phyloP scores from a whole-genome alignment of 2,329 filamentous ascomycete species.

The Penicillium sp. region DNA sequence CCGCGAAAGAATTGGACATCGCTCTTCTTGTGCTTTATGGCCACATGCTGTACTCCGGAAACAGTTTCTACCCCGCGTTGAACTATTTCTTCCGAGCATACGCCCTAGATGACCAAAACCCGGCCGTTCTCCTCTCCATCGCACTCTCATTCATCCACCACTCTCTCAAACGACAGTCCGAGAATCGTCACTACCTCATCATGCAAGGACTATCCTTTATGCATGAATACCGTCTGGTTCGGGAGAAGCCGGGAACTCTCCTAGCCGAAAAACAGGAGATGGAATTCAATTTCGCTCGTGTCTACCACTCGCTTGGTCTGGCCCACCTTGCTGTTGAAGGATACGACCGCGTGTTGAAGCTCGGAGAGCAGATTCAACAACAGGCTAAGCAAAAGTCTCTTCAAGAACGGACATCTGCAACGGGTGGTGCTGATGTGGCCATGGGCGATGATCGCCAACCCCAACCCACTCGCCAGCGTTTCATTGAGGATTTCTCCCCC shows the following conservation, averaged over 20 bases:
- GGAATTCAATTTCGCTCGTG: slow-evolving; percentile 74
- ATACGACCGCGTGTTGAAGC: slow-evolving; percentile 61
- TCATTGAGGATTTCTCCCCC: slow-evolving; percentile 59
- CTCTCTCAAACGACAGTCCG: slow-evolving; percentile 81
- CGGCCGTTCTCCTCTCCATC: slow-evolving; percentile 75
- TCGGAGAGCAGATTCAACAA: slow-evolving; percentile 49
- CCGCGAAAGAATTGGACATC: slow-evolving; percentile 63
- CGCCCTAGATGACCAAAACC: slow-evolving; percentile 70
- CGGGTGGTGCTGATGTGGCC: slow-evolving; percentile 39
- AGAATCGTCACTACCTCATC: slow-evolving; percentile 85
- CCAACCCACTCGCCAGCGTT: slow-evolving; percentile 9
- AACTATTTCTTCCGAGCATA: slow-evolving; percentile 82
- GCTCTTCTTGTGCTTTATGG: slow-evolving; percentile 84
- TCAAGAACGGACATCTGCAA: slow-evolving; percentile 34
- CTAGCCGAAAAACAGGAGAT: slow-evolving; percentile 65
- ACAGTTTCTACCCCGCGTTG: slow-evolving; percentile 77
- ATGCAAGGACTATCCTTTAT: slow-evolving; percentile 82
- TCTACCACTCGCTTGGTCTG: slow-evolving; percentile 73
- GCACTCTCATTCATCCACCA: slow-evolving; percentile 85
- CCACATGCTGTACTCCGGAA: slow-evolving; percentile 81
- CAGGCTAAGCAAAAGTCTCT: slow-evolving; percentile 20
- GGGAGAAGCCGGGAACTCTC: slow-evolving; percentile 45
- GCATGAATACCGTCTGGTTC: slow-evolving; percentile 66
- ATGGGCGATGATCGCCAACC: slow-evolving; percentile 20
- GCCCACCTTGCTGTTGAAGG: slow-evolving; percentile 68